phyloP scores from a whole-genome alignment of 1,139 yeast genomes.

The Kodamaea arcana region DNA sequence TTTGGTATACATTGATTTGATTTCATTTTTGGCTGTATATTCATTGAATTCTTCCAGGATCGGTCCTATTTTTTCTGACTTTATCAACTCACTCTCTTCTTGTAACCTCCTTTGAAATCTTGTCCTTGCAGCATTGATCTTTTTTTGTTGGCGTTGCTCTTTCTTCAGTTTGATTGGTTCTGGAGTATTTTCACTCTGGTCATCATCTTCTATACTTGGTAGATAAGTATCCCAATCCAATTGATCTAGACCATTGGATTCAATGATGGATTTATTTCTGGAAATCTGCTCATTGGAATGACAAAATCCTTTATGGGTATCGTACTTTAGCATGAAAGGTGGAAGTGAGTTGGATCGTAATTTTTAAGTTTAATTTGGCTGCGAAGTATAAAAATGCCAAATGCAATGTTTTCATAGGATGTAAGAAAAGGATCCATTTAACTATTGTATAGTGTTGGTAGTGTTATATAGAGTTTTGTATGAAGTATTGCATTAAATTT shows the following conservation, averaged over 20 bases:
- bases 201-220: constrained; percentile 13
- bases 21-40: constrained; percentile 19
- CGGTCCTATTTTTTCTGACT: neutral
- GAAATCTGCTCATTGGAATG: constrained; percentile 2
- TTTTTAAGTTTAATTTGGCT: too few relatives aligned
- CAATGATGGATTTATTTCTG: neutral
- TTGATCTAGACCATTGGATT: constrained; percentile 30
- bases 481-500: too few relatives aligned
- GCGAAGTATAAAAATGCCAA: too few relatives aligned
- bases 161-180: constrained; percentile 11
- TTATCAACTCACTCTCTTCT: constrained; percentile 8
- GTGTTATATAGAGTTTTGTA: too few relatives aligned
- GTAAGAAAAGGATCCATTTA: too few relatives aligned
- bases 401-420: too few relatives aligned
- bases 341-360: too few relatives aligned
- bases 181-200: constrained; percentile 20
- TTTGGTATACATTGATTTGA: constrained; percentile 19
- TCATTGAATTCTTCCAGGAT: constrained; percentile 17
- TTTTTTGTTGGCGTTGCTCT: constrained; percentile 28
- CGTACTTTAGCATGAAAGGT: constrained; percentile 6
- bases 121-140: constrained; percentile 22
- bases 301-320: constrained; percentile 15
- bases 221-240: constrained; percentile 24
- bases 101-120: constrained; percentile 17
- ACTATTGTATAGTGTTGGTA: too few relatives aligned